These are phyloP conservation scores for Exophiala lecanii-corni DNA, from an alignment of 2,329 filamentous ascomycete genomes.

Conservation along the genomic window DNA sequence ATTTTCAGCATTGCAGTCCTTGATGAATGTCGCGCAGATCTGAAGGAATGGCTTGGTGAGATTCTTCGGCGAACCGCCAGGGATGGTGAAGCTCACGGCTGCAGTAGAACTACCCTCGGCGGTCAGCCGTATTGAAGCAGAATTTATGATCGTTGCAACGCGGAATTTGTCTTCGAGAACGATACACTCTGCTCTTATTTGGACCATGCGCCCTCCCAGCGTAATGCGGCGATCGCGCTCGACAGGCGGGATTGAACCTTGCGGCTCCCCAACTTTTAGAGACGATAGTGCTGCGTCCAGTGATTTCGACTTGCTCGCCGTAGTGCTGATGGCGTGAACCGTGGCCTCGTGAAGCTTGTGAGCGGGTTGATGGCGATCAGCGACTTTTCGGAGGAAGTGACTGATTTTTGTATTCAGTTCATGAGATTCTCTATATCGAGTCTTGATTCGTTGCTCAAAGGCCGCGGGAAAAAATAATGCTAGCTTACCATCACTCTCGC, in stretches of 20 bases:
- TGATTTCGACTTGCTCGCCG: slow-evolving; percentile 10
- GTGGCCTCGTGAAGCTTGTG: slow-evolving; percentile 35
- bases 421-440: slow-evolving; percentile 17
- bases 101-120: neutral
- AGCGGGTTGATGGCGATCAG: slow-evolving; percentile 33
- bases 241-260: slow-evolving; percentile 16
- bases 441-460: neutral
- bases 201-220: slow-evolving; percentile 27
- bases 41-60: slow-evolving; percentile 25
- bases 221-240: slow-evolving; percentile 31
- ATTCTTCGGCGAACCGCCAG: neutral
- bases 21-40: slow-evolving; percentile 31
- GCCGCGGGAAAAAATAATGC: neutral
- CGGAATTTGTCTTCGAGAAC: slow-evolving; percentile 32
- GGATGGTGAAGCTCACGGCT: slow-evolving; percentile 4
- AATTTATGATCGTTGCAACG: slow-evolving; percentile 16
- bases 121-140: neutral
- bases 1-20: slow-evolving; percentile 28
- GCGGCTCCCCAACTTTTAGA: slow-evolving; percentile 23
- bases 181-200: slow-evolving; percentile 30
- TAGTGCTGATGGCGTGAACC: slow-evolving; percentile 22
- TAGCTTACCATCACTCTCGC: neutral
- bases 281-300: slow-evolving; percentile 23
- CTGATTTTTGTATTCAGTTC: slow-evolving; percentile 24
- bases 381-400: slow-evolving; percentile 25